Conservation (phyloP, 768 basidiomycete genomes). For the Lactarius hatsudake region DNA sequence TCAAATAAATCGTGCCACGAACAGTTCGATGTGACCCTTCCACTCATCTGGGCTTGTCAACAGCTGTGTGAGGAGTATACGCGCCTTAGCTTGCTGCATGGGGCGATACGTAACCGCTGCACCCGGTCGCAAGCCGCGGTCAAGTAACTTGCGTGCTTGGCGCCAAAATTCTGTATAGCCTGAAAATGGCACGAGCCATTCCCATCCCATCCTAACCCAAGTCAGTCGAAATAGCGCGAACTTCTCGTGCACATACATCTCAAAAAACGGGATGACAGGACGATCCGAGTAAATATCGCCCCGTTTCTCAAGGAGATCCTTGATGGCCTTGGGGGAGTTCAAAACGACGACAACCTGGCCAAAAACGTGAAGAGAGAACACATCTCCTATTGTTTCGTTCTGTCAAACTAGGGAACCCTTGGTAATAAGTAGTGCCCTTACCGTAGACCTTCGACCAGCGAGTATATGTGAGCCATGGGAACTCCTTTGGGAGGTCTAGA, state of each 20-base stretch:
- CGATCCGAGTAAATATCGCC: constrained; percentile 36
- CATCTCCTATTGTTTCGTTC: neutral
- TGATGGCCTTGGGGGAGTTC: constrained; percentile 43
- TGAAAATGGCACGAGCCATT: neutral
- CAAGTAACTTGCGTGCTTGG: constrained; percentile 7
- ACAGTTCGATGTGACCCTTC: constrained; percentile 11
- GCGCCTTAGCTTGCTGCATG: constrained; percentile 9
- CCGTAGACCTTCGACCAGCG: constrained; percentile 1
- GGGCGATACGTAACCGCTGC: neutral
- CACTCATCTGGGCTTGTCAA: constrained; percentile 1
- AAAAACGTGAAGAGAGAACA: constrained; percentile 36
- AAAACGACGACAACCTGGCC: constrained; percentile 50
- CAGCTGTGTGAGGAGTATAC: constrained; percentile 4
- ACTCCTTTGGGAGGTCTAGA: constrained; percentile 6
- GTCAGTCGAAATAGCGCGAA: neutral
- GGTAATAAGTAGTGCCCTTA: neutral
- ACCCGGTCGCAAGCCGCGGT: constrained; percentile 13
- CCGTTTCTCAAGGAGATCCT: constrained; percentile 52
- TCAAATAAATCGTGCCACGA: neutral
- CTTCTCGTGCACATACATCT: neutral
- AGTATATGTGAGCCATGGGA: constrained; percentile 2
- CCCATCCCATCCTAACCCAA: constrained; percentile 1
- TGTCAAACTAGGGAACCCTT: neutral
- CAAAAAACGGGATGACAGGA: neutral
- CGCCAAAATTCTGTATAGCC: neutral